These are phyloP conservation scores for Mycena alexandri DNA, from an alignment of 768 basidiomycete species.

Conservation along the genomic window DNA sequence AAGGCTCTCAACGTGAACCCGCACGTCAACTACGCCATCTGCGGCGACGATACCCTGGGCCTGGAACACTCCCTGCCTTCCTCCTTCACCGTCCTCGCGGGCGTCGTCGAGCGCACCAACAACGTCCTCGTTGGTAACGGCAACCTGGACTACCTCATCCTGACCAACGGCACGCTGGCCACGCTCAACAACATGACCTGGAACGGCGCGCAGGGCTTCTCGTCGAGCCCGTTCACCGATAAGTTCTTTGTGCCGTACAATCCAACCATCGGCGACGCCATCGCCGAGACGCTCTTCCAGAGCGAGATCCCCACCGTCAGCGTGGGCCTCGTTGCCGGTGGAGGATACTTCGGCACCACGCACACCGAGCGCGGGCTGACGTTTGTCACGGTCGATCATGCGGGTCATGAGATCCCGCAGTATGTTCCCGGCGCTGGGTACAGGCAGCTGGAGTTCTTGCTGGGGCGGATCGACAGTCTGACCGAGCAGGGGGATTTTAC, in stretches of 20 bases:
- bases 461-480: conserved; percentile 23
- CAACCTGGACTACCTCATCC: conserved; percentile 22
- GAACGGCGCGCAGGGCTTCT: conserved; percentile 26
- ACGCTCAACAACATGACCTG: conserved; percentile 27
- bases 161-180: conserved; percentile 24
- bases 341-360: conserved; percentile 13
- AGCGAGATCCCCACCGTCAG: conserved; percentile 20
- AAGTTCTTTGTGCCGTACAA: conserved; percentile 27
- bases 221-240: conserved; percentile 22
- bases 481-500: conserved; percentile 23
- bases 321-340: conserved; percentile 19
- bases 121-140: conserved; percentile 19
- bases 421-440: conserved; percentile 13
- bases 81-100: conserved; percentile 16
- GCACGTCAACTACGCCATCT: conserved; percentile 10
- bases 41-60: conserved; percentile 14
- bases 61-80: conserved; percentile 19
- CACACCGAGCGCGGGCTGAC: conserved; percentile 22
- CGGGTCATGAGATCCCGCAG: conserved; percentile 14
- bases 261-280: conserved; percentile 12
- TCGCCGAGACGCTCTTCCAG: conserved; percentile 14
- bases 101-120: conserved; percentile 18
- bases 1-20: conserved; percentile 19
- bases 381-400: conserved; percentile 14
- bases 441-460: conserved; percentile 17